Base-by-base conservation (phyloP, 768 basidiomycete genomes). In the Cyathus striatus region DNA sequence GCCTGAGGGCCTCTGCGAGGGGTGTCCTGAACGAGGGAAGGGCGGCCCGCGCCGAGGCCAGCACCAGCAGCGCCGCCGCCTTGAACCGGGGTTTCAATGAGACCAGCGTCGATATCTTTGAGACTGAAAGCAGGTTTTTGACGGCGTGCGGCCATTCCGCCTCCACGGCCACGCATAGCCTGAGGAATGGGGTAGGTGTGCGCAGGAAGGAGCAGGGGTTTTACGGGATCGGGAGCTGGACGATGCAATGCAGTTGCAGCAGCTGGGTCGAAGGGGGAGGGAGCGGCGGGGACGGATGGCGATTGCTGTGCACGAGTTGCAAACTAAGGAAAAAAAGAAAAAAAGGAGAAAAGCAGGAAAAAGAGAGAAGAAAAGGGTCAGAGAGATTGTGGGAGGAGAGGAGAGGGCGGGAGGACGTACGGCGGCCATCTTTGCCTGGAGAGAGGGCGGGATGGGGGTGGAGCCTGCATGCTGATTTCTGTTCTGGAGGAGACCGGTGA, bases 391-490 rank as follows among this genome's bases (percentile, higher is more conserved):
- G 50, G 43, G 6, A 12, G 13, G 14, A 34, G 35, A 21, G 1
- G 10, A 17, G 24, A 12, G 26, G 36, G 32, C 17, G 5, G 27
- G 16, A 34, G 37, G 41, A 54, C 63, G 53, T 59, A 94, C 91
- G 22, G 86, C 89, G 32, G 87, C 89, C 86, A 97, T 88, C 71
- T 92, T 96, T 48, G 89, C 90, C 59, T 93, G 92, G 35, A 98
- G 75, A 36, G 80, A 75, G 0, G 93, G 90, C 0, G 94, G 94
- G 48, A 98, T 88, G 37, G 86, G 84, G 0, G 84, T 84, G 55
- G 45, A 60, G 47, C 44, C 57, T 61, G 64, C 46, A 26, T 51
- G 54, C 42, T 63, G 69, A 33, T 10, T 10, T 2, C 35, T 13
- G 4, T 37, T 37, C 10, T 66, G 59, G 48, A 81, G 72, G 35